phyloP scores from a whole-genome alignment of 2,329 filamentous ascomycete genomes.

The Immersiporthe knoxdaviesiana region DNA sequence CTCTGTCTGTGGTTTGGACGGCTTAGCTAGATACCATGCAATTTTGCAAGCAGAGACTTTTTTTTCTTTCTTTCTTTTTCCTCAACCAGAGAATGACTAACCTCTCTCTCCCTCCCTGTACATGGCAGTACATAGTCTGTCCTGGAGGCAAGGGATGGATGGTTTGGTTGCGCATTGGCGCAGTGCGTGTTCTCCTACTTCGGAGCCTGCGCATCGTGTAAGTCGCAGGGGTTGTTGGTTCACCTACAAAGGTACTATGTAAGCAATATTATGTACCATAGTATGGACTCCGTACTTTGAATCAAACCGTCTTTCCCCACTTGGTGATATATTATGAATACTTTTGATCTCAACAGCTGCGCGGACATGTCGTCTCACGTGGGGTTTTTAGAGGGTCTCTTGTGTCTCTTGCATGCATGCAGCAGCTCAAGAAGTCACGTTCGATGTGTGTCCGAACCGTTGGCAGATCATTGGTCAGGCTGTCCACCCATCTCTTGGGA shows the following conservation, averaged over 20 bases:
- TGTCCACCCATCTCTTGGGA: background rate
- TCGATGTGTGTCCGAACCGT: background rate
- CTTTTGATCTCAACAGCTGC: background rate
- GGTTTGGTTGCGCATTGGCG: constrained; percentile 11
- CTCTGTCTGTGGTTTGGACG: background rate
- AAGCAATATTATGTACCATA: background rate
- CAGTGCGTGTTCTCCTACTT: constrained; percentile 7
- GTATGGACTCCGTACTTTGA: too few species aligned
- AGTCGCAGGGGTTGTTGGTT: background rate
- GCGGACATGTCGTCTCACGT: background rate
- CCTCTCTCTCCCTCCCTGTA: background rate
- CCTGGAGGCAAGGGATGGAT: background rate
- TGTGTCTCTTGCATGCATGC: background rate
- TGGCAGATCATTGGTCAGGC: background rate
- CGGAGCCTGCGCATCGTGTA: constrained; percentile 1
- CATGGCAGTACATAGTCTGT: background rate
- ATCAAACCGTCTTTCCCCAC: background rate
- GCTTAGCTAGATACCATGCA: too few species aligned
- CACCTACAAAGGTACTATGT: background rate
- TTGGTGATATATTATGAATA: background rate
- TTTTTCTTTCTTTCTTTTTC: too few species aligned
- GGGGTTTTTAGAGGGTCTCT: too few species aligned
- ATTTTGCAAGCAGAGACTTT: background rate
- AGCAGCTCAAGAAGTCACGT: background rate
- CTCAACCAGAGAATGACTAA: background rate